These are phyloP conservation scores for Ogataea thermomethanolica DNA, from an alignment of 805 yeast genomes.

Conservation along the genomic window DNA sequence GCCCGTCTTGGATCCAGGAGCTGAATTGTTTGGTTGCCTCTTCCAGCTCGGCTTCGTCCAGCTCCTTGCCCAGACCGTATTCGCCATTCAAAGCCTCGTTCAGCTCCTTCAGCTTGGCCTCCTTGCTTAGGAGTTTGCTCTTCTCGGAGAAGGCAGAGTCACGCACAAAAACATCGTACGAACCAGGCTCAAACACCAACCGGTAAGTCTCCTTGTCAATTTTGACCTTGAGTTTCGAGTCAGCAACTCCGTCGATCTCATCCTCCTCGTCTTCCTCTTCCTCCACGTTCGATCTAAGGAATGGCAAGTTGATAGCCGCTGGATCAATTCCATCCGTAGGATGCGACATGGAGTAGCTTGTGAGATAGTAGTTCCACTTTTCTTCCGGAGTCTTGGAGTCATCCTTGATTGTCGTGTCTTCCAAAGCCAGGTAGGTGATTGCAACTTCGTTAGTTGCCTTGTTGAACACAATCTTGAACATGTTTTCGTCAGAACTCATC, in stretches of 20 bases:
- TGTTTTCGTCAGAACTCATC: slow-evolving; percentile 79
- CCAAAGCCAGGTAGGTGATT: slow-evolving; percentile 81
- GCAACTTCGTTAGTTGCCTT: slow-evolving; percentile 49
- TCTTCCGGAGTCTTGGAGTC: slow-evolving; percentile 61
- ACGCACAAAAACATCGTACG: slow-evolving; percentile 77
- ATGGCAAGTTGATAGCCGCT: slow-evolving; percentile 73
- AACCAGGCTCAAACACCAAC: slow-evolving; percentile 72
- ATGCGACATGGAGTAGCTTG: slow-evolving; percentile 89
- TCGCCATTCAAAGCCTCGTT: slow-evolving; percentile 45
- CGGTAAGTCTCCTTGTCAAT: slow-evolving; percentile 76
- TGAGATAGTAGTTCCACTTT: slow-evolving; percentile 88
- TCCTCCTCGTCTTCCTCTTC: slow-evolving; percentile 41
- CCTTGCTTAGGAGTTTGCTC: slow-evolving; percentile 15
- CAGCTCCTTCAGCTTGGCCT: slow-evolving; percentile 27
- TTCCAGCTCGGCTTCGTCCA: slow-evolving; percentile 39
- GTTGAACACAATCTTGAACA: slow-evolving; percentile 82
- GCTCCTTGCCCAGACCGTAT: slow-evolving; percentile 52
- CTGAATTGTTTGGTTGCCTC: slow-evolving; percentile 32
- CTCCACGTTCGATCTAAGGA: slow-evolving; percentile 57
- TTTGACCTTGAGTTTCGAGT: slow-evolving; percentile 72
- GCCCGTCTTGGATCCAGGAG: slow-evolving; percentile 40
- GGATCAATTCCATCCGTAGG: slow-evolving; percentile 95
- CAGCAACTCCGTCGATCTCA: slow-evolving; percentile 56
- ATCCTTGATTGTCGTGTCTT: slow-evolving; percentile 81
- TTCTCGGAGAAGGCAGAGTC: slow-evolving; percentile 44